Conservation (phyloP, 73 alveolate genomes). For the Uronychia binucleata region DNA sequence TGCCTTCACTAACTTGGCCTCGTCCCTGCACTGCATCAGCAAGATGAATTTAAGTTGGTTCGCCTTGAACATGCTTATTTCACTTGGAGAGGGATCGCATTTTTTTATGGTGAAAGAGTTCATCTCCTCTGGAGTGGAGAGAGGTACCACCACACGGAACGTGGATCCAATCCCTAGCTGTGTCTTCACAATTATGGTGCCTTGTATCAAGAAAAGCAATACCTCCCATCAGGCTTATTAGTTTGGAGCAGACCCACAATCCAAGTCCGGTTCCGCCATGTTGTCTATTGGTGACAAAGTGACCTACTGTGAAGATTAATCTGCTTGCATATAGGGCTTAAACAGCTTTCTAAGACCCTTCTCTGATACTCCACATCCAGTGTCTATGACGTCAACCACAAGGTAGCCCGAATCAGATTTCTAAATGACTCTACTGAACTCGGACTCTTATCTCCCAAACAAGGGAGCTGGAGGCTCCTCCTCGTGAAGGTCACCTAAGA, state of each 20-base stretch:
- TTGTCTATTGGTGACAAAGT: too few species aligned
- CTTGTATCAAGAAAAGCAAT: neutral
- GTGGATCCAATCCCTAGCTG: neutral
- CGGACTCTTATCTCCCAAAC: neutral
- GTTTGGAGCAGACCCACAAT: slow-evolving; percentile 17
- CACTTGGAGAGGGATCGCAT: too few species aligned
- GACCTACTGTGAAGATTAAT: neutral
- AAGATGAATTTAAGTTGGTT: neutral
- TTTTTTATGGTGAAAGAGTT: too few species aligned
- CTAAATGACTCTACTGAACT: neutral
- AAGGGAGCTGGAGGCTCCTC: neutral
- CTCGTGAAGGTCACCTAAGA: neutral
- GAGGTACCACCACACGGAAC: neutral
- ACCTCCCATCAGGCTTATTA: slow-evolving; percentile 11
- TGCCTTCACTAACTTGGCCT: neutral
- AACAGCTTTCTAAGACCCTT: slow-evolving; percentile 32
- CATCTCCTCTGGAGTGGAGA: neutral
- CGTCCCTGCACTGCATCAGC: neutral
- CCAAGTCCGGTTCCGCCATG: slow-evolving; percentile 48
- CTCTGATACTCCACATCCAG: slow-evolving; percentile 34
- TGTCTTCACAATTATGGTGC: neutral
- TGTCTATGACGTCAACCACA: slow-evolving; percentile 15
- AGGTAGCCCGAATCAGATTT: slow-evolving; percentile 1
- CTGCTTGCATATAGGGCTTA: slow-evolving; percentile 37
- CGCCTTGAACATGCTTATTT: too few species aligned